Evolutionary conservation across 495 filamentous ascomycete genomes (phyloP).

Genomic region (Bombardia bombarda): DNA sequence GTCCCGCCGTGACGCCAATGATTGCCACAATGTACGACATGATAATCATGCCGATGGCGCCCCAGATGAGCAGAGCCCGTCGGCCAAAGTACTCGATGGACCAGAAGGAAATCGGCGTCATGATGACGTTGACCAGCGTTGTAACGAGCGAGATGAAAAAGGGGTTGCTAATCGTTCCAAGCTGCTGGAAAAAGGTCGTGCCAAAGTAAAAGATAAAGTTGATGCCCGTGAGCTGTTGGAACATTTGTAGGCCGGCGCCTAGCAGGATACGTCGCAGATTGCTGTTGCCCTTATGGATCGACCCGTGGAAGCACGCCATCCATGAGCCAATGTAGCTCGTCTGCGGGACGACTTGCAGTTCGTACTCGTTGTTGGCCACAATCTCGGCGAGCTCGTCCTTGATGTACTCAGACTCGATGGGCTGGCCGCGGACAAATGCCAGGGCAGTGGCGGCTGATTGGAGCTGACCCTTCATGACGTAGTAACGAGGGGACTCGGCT

Average conservation of each 20-base stretch:
- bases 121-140: conserved; percentile 76
- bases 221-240: conserved; percentile 66
- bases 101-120: conserved; percentile 73
- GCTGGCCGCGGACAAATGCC: conserved; percentile 57
- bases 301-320: conserved; percentile 54
- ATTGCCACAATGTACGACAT: conserved; percentile 78
- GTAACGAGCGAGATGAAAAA: conserved; percentile 76
- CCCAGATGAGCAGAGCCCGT: conserved; percentile 66
- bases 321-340: conserved; percentile 59
- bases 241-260: conserved; percentile 62
- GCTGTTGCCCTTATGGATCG: conserved; percentile 41
- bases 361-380: conserved; percentile 74
- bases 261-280: conserved; percentile 66
- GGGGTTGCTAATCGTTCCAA: conserved; percentile 60
- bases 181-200: conserved; percentile 68
- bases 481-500: conserved; percentile 72
- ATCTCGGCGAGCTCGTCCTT: conserved; percentile 70
- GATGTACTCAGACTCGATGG: conserved; percentile 55
- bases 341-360: conserved; percentile 54
- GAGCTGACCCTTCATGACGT: conserved; percentile 64
- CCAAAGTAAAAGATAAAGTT: conserved; percentile 92
- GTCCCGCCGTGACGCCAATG: conserved; percentile 52
- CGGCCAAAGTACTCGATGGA: conserved; percentile 75
- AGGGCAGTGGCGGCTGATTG: conserved; percentile 55
- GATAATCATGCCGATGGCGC: conserved; percentile 68